Conservation (phyloP, 2,329 filamentous ascomycete species). For the Curvularia verruculosa region DNA sequence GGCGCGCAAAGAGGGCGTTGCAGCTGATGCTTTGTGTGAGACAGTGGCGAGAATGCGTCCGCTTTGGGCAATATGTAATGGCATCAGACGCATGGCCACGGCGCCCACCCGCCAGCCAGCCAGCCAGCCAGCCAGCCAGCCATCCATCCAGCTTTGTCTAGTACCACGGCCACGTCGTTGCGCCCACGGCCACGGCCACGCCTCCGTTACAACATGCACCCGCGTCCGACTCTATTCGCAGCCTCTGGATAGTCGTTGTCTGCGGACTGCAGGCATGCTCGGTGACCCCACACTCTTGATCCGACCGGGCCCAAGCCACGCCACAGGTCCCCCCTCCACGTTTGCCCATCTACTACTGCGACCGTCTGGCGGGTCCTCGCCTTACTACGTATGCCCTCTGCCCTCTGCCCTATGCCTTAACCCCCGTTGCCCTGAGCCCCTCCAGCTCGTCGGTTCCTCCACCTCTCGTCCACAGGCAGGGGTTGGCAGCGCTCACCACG, state of each 20-base stretch:
- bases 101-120: no score
- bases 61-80: background rate
- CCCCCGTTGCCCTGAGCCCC: constrained; percentile 7
- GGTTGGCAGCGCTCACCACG: constrained; percentile 10
- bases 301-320: background rate
- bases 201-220: background rate
- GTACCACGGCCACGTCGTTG: background rate
- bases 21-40: background rate
- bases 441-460: constrained; percentile 14
- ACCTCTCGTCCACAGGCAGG: constrained; percentile 11
- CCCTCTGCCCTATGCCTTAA: background rate
- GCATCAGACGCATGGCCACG: background rate
- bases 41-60: background rate
- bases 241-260: background rate
- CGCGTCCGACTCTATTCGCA: no score
- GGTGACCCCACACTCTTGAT: background rate
- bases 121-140: no score
- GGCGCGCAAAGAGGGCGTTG: no score
- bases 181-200: background rate
- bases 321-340: background rate
- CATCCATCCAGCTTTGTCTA: no score
- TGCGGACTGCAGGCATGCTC: background rate
- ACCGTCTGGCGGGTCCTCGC: background rate
- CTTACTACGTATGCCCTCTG: no score
- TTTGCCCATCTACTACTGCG: background rate